Evolutionary conservation across 1,284 basidiomycete species (phyloP).

Genomic region (Cystobasidium pallidum): DNA sequence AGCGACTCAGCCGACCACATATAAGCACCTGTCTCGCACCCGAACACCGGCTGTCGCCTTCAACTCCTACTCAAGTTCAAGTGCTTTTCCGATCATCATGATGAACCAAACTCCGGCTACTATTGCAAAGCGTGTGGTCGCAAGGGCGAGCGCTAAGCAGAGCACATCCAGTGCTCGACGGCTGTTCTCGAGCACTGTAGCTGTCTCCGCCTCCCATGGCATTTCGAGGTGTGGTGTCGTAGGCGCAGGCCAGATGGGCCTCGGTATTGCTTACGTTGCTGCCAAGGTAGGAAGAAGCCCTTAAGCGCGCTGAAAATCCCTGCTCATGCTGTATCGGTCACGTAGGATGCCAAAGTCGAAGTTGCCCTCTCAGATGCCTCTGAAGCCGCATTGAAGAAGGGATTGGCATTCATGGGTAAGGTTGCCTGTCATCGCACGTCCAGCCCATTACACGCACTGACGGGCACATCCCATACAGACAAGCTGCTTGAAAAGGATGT

Average conservation of each 20-base stretch:
- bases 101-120: slow-evolving; percentile 27
- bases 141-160: background rate
- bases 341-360: slow-evolving; percentile 66
- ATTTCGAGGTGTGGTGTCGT: slow-evolving; percentile 46
- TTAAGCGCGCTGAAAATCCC: slow-evolving; percentile 10
- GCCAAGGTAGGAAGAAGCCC: slow-evolving; percentile 62
- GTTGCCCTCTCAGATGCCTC: slow-evolving; percentile 74
- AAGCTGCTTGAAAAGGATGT: slow-evolving; percentile 86
- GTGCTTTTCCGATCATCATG: slow-evolving; percentile 3
- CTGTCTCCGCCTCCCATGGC: slow-evolving; percentile 25
- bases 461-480: slow-evolving; percentile 54
- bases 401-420: slow-evolving; percentile 69
- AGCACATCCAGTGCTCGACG: background rate
- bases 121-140: background rate
- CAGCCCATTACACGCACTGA: background rate
- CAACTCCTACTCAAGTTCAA: background rate
- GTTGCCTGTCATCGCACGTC: background rate
- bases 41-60: background rate
- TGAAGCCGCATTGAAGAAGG: slow-evolving; percentile 68
- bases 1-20: too few species aligned
- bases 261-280: slow-evolving; percentile 81
- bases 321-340: slow-evolving; percentile 31
- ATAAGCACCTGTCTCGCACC: too few species aligned
- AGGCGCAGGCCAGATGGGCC: slow-evolving; percentile 82
- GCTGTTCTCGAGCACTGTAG: background rate